These are phyloP conservation scores for Herpetomonas muscarum DNA, from an alignment of 208 protist genomes.

Conservation along the genomic window DNA sequence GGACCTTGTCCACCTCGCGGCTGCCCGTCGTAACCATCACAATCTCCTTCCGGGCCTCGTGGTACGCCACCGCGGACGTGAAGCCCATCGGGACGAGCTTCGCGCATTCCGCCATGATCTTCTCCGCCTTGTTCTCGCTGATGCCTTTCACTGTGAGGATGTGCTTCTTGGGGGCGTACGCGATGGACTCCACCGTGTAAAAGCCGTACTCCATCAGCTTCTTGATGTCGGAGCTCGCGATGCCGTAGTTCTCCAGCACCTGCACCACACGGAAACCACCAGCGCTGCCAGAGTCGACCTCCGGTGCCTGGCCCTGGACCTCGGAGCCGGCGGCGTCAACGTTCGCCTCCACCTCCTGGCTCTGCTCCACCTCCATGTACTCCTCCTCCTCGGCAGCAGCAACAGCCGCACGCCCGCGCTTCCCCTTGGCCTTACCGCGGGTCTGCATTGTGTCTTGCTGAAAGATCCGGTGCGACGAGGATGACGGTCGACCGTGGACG, in stretches of 20 bases:
- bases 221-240: constrained; percentile 96
- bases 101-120: constrained; percentile 93
- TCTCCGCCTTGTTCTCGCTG: constrained; percentile 98
- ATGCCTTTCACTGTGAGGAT: constrained; percentile 98
- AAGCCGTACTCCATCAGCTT: constrained; percentile 96
- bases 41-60: constrained; percentile 94
- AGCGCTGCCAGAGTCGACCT: constrained; percentile 24
- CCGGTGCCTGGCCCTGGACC: constrained; percentile 22
- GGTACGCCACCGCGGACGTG: constrained; percentile 95
- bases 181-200: constrained; percentile 96
- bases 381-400: constrained; percentile 33
- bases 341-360: constrained; percentile 14
- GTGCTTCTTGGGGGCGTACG: constrained; percentile 96
- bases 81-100: constrained; percentile 98
- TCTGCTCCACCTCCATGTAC: constrained; percentile 35
- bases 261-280: constrained; percentile 81
- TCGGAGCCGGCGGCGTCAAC: constrained; percentile 14
- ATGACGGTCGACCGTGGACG: too few relatives aligned
- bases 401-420: constrained; percentile 31
- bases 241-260: constrained; percentile 91
- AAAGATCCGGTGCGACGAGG: too few relatives aligned
- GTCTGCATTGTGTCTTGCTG: constrained; percentile 66
- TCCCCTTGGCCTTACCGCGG: constrained; percentile 37
- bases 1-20: constrained; percentile 97
- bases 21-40: constrained; percentile 98